phyloP scores from a whole-genome alignment of 805 yeast genomes.

The Candida khao-thaluensis region DNA sequence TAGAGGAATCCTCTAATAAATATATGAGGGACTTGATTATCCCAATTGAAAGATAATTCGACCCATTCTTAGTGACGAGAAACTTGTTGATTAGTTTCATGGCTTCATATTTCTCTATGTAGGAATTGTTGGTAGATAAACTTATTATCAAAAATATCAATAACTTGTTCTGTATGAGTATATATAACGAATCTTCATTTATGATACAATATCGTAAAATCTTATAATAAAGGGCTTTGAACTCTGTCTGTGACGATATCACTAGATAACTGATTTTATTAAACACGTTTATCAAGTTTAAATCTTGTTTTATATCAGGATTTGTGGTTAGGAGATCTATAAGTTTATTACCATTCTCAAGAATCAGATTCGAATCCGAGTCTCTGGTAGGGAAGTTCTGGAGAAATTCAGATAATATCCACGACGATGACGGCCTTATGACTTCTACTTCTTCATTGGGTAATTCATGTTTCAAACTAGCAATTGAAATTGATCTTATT shows the following conservation, averaged over 20 bases:
- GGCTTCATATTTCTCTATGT: constrained; percentile 73
- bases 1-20: constrained; percentile 33
- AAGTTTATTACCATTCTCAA: constrained; percentile 47
- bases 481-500: constrained; percentile 16
- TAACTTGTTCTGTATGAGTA: constrained; percentile 52
- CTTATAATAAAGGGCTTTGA: constrained; percentile 74
- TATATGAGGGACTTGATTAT: constrained; percentile 66
- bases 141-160: constrained; percentile 66
- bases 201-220: constrained; percentile 64
- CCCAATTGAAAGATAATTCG: constrained; percentile 54
- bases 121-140: constrained; percentile 54
- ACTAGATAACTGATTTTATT: constrained; percentile 60
- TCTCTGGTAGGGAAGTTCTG: constrained; percentile 49
- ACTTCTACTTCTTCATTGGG: constrained; percentile 1
- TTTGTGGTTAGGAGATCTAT: constrained; percentile 54
- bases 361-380: neutral
- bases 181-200: constrained; percentile 51
- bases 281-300: constrained; percentile 58
- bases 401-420: constrained; percentile 62
- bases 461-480: constrained; percentile 10
- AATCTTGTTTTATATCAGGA: constrained; percentile 62
- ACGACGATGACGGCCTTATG: constrained; percentile 40
- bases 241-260: constrained; percentile 54
- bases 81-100: constrained; percentile 66
- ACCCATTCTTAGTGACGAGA: constrained; percentile 52